Evolutionary conservation across 176 grass and related monocot genomes (phyloP).

Genomic region (Zoysia japonica): DNA sequence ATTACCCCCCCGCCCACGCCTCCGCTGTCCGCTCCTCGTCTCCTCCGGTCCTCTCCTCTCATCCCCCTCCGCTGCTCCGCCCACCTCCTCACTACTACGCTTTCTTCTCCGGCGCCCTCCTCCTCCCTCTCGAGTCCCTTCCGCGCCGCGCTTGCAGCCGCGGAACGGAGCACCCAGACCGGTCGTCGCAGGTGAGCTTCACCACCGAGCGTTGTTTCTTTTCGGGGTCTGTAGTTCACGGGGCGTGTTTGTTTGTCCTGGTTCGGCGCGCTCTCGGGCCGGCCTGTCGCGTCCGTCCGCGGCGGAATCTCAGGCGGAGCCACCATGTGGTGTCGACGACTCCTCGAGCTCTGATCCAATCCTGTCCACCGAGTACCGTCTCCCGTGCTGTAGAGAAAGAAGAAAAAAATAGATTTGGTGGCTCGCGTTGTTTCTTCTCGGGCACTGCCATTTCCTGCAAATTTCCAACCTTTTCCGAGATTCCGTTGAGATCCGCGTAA

Average conservation of each 20-base stretch:
- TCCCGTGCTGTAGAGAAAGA: not conserved
- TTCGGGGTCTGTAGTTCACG: not conserved
- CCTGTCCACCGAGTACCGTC: not conserved
- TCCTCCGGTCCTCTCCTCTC: too few species aligned
- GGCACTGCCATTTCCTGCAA: not conserved
- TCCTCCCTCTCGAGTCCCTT: too few species aligned
- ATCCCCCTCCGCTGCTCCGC: too few species aligned
- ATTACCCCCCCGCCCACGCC: not conserved
- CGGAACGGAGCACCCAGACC: too few species aligned
- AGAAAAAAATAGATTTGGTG: not conserved
- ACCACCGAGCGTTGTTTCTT: not conserved
- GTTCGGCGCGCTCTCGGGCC: not conserved
- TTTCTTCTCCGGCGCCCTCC: too few species aligned
- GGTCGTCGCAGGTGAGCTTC: not conserved
- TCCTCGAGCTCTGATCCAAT: not conserved
- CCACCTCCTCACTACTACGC: too few species aligned
- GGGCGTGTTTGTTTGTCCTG: not conserved
- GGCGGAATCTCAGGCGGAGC: not conserved
- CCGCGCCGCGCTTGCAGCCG: too few species aligned
- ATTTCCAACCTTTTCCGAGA: not conserved
- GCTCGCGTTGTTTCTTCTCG: not conserved
- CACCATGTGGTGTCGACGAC: not conserved
- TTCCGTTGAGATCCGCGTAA: constrained; percentile 33
- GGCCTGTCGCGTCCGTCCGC: not conserved
- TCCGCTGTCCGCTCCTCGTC: too few species aligned